These are phyloP conservation scores for Plasmodium malariae DNA, from an alignment of 169 alveolate species.

Conservation along the genomic window DNA sequence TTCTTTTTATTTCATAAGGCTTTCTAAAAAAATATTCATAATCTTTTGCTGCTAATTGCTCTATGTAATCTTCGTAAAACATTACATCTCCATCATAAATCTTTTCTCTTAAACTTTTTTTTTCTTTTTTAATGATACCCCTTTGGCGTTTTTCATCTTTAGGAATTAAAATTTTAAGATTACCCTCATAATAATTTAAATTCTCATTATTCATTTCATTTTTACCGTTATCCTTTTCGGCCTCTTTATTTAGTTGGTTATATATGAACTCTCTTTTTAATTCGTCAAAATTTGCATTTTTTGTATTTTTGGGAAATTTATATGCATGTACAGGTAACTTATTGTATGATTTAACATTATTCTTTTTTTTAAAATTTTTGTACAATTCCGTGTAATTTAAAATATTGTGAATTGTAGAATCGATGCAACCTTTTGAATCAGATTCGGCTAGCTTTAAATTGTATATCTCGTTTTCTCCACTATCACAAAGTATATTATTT, in stretches of 20 bases:
- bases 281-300: conserved; percentile 45
- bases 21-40: conserved; percentile 70
- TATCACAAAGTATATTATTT: neutral
- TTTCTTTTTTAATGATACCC: neutral
- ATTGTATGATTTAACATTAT: conserved; percentile 14
- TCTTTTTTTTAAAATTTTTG: conserved; percentile 56
- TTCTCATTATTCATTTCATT: neutral
- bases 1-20: conserved; percentile 64
- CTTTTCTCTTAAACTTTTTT: conserved; percentile 78
- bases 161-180: conserved; percentile 32
- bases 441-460: neutral
- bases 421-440: neutral
- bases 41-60: conserved; percentile 66
- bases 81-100: conserved; percentile 83
- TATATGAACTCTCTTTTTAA: conserved; percentile 48
- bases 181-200: conserved; percentile 22
- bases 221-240: neutral
- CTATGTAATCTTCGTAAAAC: conserved; percentile 71
- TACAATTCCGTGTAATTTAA: conserved; percentile 42
- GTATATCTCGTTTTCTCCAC: neutral
- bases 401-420: conserved; percentile 10
- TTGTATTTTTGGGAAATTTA: conserved; percentile 24
- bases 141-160: neutral
- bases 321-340: conserved; percentile 66
- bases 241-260: conserved; percentile 18